Evolutionary conservation across 2,329 filamentous ascomycete species (phyloP).

Genomic region (Apiospora arundinis): DNA sequence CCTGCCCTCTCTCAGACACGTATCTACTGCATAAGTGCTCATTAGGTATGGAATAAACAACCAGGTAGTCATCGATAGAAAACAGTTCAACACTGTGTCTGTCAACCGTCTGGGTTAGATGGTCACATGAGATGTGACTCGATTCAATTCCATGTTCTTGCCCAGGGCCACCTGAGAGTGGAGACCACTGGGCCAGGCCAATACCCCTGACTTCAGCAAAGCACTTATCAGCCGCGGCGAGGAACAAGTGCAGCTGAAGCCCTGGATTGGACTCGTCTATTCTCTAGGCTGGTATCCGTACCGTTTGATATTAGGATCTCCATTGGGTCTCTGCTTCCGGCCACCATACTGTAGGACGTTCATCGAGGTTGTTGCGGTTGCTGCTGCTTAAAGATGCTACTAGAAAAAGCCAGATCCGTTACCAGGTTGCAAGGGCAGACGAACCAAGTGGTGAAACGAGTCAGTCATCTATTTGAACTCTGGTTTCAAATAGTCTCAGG

Average conservation of each 20-base stretch:
- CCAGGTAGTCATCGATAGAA: background rate
- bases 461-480: background rate
- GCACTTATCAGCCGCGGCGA: background rate
- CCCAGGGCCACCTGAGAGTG: background rate
- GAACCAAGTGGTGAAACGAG: constrained; percentile 9
- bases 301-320: too few species aligned
- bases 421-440: background rate
- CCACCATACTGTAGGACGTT: background rate
- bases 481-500: background rate
- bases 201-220: background rate
- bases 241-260: background rate
- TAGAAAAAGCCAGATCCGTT: background rate
- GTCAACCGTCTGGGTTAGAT: background rate
- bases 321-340: background rate
- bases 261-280: background rate
- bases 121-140: constrained; percentile 5
- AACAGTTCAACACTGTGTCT: too few species aligned
- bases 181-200: background rate
- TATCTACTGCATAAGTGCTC: background rate
- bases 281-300: too few species aligned
- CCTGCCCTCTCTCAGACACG: background rate
- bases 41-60: background rate
- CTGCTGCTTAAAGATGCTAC: background rate
- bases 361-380: background rate
- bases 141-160: background rate